These are phyloP conservation scores for Penicillium sclerotigenum DNA, from an alignment of 2,329 filamentous ascomycete genomes.

Conservation along the genomic window DNA sequence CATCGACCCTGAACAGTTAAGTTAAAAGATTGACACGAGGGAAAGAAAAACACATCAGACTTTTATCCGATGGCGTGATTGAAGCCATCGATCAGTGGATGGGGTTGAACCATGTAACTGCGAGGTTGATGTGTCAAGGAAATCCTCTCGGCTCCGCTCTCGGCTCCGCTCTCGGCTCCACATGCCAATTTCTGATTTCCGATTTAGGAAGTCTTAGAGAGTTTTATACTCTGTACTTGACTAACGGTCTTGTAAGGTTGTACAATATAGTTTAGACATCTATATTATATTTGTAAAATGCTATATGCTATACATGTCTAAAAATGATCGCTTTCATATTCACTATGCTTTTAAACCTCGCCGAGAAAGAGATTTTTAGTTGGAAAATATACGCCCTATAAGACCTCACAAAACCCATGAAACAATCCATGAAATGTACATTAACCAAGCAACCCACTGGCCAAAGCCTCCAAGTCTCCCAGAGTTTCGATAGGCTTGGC, in stretches of 20 bases:
- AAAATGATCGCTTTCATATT: constrained; percentile 7
- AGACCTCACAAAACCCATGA: constrained; percentile 14
- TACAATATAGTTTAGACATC: too few relatives aligned
- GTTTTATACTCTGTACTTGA: neutral
- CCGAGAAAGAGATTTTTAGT: neutral
- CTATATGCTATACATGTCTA: neutral
- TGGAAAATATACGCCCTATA: constrained; percentile 11
- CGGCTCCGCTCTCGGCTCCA: neutral
- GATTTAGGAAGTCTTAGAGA: neutral
- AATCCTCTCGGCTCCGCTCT: neutral
- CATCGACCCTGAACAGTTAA: neutral
- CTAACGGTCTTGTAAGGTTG: too few relatives aligned
- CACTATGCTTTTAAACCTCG: constrained; percentile 23
- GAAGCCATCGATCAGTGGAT: constrained; percentile 17
- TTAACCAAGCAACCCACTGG: constrained; percentile 43
- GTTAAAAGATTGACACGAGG: neutral
- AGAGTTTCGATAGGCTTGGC: constrained; percentile 42
- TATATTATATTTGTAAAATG: neutral
- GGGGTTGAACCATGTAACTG: neutral
- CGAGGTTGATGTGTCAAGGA: neutral
- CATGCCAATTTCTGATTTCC: neutral
- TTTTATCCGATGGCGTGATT: constrained; percentile 29
- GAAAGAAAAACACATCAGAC: neutral
- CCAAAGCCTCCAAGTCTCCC: constrained; percentile 48
- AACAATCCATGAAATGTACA: constrained; percentile 6